Evolutionary conservation across 2,329 filamentous ascomycete species (phyloP), one percentile per base, ranked within the genome.

Genomic region (Calonectria hongkongensis): DNA sequence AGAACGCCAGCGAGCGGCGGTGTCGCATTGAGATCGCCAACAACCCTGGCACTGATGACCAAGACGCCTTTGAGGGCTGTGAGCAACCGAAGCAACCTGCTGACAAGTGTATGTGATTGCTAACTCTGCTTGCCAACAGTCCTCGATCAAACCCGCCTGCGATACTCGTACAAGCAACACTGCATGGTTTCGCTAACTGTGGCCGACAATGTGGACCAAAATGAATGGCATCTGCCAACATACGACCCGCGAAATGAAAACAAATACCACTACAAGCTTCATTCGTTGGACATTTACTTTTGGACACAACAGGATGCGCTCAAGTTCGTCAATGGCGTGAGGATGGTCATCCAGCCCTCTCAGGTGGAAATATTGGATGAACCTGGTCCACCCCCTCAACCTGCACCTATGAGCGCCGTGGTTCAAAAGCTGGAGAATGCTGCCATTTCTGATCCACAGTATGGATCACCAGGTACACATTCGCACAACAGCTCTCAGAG

Each of bases 11-110:
- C 73, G 90, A 92, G 77, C 88, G 91, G 73, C 89, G 91, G 73
- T 93, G 93, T 75, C 92, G 94, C 76, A 86, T 96, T 75, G 94
- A 96, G 84, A 87, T 96, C 74, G 94, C 94, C 51, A 96, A 96
- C 79, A 87, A 92, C 78, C 90, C 93, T 10, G 94, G 94, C 66
- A 93, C 91, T 3, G 90, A 93, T 1, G 89, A 93, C n/a, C 94
- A 96, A 81, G 94, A 96, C 86, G 94, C 94, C 13, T 95, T 96
- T 81, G 90, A 92, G 76, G 94, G 94, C 80, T 91, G 93, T 95
- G 86, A 88, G 93, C 28, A 30, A 13, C 33, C n/a, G 43, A 41
- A 13, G 16, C 48, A 84, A 41, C 15, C 45, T 36, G 21, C 28
- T 30, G 15, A 47, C 28, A 12, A 27, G 13, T 12, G 39, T 64